Evolutionary conservation across 441 rosid species (phyloP).

Genomic region (Brassica balearica): DNA sequence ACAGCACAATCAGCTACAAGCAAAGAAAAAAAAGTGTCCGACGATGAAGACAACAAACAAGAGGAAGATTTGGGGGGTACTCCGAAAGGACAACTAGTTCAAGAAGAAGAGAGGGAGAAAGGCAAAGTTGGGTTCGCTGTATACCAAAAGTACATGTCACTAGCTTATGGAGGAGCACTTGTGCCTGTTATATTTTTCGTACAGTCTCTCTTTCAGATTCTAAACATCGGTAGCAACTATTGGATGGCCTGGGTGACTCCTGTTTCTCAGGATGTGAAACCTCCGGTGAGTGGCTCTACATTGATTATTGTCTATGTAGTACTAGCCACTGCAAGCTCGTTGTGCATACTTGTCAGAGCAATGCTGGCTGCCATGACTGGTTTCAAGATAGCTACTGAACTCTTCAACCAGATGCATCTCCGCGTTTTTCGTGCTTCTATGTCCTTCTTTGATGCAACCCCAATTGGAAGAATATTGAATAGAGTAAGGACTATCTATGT

Average conservation of each 20-base stretch:
- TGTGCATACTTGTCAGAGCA: conserved; percentile 67
- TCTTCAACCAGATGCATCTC: conserved; percentile 81
- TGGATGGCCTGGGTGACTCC: conserved; percentile 98
- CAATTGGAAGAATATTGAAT: conserved; percentile 82
- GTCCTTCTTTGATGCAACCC: conserved; percentile 95
- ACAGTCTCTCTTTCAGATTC: conserved; percentile 67
- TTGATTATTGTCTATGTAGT: conserved; percentile 68
- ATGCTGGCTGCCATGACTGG: conserved; percentile 65
- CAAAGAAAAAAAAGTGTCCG: conserved; percentile 41
- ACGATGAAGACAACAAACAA: conserved; percentile 42
- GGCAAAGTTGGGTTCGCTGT: conserved; percentile 79
- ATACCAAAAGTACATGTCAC: conserved; percentile 72
- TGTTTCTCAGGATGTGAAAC: conserved; percentile 58
- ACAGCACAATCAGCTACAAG: conserved; percentile 37
- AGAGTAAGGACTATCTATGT: conserved; percentile 57
- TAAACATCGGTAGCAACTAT: conserved; percentile 87
- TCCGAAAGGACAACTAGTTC: conserved; percentile 71
- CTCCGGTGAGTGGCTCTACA: conserved; percentile 53
- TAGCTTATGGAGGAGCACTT: conserved; percentile 88
- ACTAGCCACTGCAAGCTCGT: conserved; percentile 71
- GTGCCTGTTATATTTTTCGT: conserved; percentile 74
- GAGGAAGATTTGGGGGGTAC: conserved; percentile 47
- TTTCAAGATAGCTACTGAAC: conserved; percentile 80
- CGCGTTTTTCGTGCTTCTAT: conserved; percentile 85
- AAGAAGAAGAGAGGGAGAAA: conserved; percentile 96